Base-by-base conservation (phyloP, 495 filamentous ascomycete species). In the Neurospora sp. region DNA sequence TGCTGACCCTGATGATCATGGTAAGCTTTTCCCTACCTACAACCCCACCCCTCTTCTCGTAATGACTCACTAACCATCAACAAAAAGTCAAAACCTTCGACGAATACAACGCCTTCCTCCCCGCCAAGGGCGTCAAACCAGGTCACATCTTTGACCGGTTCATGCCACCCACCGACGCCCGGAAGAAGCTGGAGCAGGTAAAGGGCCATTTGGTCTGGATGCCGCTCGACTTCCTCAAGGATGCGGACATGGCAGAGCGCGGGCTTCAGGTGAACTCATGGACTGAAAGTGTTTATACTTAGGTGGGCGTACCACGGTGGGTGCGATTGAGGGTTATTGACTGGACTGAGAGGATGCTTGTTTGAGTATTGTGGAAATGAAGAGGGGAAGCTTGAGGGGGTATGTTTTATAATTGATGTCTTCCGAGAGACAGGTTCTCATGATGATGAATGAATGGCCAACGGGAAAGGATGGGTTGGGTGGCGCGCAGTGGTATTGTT, bases 181-280 rank as follows among this genome's bases (percentile, higher is more conserved):
- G 92, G 31, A 75, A 86, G 78, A 93, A 93, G 80, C 83, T 99
- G 40, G 91, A 93, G 77, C 82, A 88, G 74, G 89, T 98, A 78
- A 91, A 89, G 80, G 96, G 95, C 0, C 96, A 98, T 85, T 80
- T 99, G 38, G 94, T 99, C 0, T 98, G 95, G 95, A 93, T 97
- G 91, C 94, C 94, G 68, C 77, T 98, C 75, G 89, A 95, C 48
- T 98, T 97, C 77, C 81, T 98, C 77, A 83, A 85, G 73, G 91
- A 97, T 75, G 94, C 91, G 0, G 86, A 91, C 75, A 96, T 98
- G 95, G 95, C 94, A 0, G 96, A 98, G 84, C 91, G 87, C 77
- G 96, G 95, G 0, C 76, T 86, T 72, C 84, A 85, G 76, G 81
- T 86, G 3, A 86, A 86, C 38, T 68, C 77, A n/a, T 85, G 81